A percentile compares a stretch with the other conserved stretches of the same genome.
phyloP scores from a whole-genome alignment of 2,329 filamentous ascomycete genomes.

The Orbilia quercus region DNA sequence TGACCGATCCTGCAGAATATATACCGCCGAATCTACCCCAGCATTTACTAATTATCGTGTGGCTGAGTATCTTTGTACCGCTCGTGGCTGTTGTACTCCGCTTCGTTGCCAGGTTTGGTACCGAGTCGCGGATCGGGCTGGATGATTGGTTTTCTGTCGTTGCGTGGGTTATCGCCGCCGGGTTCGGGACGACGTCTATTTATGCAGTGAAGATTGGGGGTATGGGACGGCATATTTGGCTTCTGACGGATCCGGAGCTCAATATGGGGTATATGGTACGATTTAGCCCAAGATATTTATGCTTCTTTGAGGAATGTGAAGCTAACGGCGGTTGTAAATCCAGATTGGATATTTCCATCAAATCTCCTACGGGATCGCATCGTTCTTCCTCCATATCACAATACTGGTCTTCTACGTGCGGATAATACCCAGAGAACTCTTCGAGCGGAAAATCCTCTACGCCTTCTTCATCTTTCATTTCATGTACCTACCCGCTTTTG shows the following conservation, averaged over 20 bases:
- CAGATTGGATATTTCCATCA: constrained; percentile 52
- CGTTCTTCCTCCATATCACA: constrained; percentile 43
- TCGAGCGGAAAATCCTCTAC: constrained; percentile 36
- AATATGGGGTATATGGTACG: constrained; percentile 23
- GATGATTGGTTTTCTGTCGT: constrained; percentile 44
- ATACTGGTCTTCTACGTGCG: constrained; percentile 50
- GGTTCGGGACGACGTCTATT: constrained; percentile 26
- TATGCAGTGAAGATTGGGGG: constrained; percentile 17
- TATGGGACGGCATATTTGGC: constrained; percentile 40
- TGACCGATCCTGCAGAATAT: too few species aligned
- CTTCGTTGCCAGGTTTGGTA: constrained; percentile 37
- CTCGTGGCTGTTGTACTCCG: constrained; percentile 30
- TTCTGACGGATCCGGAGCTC: constrained; percentile 17
- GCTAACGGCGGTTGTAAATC: too few species aligned
- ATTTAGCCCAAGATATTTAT: background rate
- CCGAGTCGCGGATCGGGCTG: constrained; percentile 23
- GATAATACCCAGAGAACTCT: constrained; percentile 32
- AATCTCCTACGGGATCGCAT: constrained; percentile 40
- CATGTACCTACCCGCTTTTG: constrained; percentile 21
- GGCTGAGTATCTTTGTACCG: constrained; percentile 38
- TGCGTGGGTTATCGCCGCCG: constrained; percentile 22
- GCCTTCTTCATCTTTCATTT: constrained; percentile 41
- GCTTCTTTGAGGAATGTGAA: too few species aligned
- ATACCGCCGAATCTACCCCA: constrained; percentile 24
- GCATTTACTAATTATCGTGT: constrained; percentile 24